Evolutionary conservation across 1,284 basidiomycete genomes (phyloP).

Genomic region (Apiotrichum montevideense): DNA sequence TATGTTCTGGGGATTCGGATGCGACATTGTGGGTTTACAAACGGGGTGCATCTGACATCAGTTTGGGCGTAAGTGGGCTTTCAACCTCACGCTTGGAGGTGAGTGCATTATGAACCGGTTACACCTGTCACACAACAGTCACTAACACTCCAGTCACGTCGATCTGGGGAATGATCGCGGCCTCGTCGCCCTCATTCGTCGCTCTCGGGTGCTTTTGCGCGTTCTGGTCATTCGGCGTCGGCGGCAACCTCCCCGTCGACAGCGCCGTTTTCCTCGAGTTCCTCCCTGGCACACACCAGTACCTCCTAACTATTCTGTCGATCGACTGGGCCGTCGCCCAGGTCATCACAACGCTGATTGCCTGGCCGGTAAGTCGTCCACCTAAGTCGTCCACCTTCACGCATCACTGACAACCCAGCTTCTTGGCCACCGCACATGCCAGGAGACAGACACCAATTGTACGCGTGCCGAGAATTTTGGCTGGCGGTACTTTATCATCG

Average conservation of each 20-base stretch:
- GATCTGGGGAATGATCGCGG: slow-evolving; percentile 58
- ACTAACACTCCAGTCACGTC: slow-evolving; percentile 45
- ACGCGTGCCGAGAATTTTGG: slow-evolving; percentile 30
- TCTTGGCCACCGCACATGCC: slow-evolving; percentile 25
- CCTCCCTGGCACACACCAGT: slow-evolving; percentile 52
- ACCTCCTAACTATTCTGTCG: slow-evolving; percentile 59
- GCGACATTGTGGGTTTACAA: slow-evolving; percentile 31
- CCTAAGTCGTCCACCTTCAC: no score
- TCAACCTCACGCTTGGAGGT: slow-evolving; percentile 56
- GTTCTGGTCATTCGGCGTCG: slow-evolving; percentile 57
- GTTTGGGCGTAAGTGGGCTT: slow-evolving; percentile 48
- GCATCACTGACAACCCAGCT: slow-evolving; percentile 3
- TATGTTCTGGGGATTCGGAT: slow-evolving; percentile 51
- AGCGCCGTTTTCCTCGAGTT: slow-evolving; percentile 57
- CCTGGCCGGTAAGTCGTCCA: slow-evolving; percentile 20
- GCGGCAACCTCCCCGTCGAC: slow-evolving; percentile 58
- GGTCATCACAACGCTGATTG: slow-evolving; percentile 27
- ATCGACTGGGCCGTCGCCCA: slow-evolving; percentile 61
- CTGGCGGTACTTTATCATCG: slow-evolving; percentile 53
- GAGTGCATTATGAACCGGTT: background rate
- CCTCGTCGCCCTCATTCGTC: slow-evolving; percentile 52
- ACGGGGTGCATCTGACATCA: slow-evolving; percentile 44
- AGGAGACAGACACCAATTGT: slow-evolving; percentile 8
- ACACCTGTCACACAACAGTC: background rate
- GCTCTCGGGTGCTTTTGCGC: slow-evolving; percentile 56